Evolutionary conservation across 805 yeast species (phyloP), one percentile per base, ranked within the genome.

Genomic region (Candida hispaniensis): DNA sequence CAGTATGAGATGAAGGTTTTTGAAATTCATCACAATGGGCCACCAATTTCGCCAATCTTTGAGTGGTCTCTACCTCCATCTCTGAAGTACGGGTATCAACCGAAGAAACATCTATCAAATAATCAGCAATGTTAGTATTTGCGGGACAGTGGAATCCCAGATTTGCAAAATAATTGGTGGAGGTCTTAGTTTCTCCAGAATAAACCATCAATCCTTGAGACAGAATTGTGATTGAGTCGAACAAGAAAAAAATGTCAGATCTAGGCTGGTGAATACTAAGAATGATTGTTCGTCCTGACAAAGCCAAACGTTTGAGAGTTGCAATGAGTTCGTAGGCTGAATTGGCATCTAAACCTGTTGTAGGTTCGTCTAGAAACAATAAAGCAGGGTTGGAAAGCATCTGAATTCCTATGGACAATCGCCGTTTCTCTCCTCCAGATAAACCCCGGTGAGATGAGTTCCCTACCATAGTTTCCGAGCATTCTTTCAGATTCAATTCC

Each of bases 231-330:
- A 82, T 58, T 30, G 69, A 64, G 50, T 83, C 93, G 40, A 82
- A 73, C 14, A 77, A 52, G 38, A 66, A 65, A 23, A 79, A 63
- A 29, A 82, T 79, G 51, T 82, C 93, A 0, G 78, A 69, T 23
- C 94, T 56, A 0, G 94, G 94, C 52, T 82, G 94, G 51, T 82
- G 94, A 24, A 82, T 77, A 33, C 85, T 75, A 54, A 80, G 59
- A 3, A 82, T 64, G 14, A 83, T 66, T 0, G 91, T 78, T 39
- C 82, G 70, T 0, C 88, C 86, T 9, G 58, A 54, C 26, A 51
- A 51, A 1, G 80, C 73, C 20, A 77, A 59, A 39, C 68, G 63
- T 44, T 72, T 69, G 38, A 83, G 63, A 0, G 81, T 71, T 27
- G 66, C 59, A 10, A 82, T 67, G 20, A 82, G 60, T 39, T 73